phyloP scores from a whole-genome alignment of 1,284 basidiomycete genomes.

The Tilletia indica region DNA sequence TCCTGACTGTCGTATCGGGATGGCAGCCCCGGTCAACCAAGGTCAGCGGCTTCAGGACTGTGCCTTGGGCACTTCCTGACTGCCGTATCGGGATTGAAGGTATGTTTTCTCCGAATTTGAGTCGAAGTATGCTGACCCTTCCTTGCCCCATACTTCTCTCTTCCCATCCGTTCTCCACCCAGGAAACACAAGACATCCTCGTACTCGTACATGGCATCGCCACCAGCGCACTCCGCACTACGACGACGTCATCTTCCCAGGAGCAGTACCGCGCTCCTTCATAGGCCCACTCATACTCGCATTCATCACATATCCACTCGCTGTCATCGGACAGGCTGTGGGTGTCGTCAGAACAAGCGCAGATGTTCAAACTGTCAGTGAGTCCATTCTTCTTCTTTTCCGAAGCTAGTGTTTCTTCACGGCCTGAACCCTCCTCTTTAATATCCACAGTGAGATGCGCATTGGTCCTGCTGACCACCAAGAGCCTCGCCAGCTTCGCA shows the following conservation, averaged over 20 bases:
- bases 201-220: conserved; percentile 71
- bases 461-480: conserved; percentile 69
- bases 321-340: conserved; percentile 56
- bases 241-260: conserved; percentile 85
- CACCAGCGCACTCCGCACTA: conserved; percentile 62
- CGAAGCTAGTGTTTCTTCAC: not conserved
- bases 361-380: conserved; percentile 67
- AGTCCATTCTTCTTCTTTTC: conserved; percentile 41
- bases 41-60: no score
- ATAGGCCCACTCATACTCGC: conserved; percentile 63
- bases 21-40: no score
- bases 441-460: conserved; percentile 67
- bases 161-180: conserved; percentile 92
- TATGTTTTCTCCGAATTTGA: no score
- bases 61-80: no score
- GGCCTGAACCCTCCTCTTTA: not conserved
- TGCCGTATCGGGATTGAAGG: no score
- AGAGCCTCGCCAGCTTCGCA: conserved; percentile 68
- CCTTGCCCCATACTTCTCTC: conserved; percentile 79
- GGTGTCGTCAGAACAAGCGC: conserved; percentile 63
- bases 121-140: no score
- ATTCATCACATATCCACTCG: conserved; percentile 40
- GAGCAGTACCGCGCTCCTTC: conserved; percentile 84
- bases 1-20: no score
- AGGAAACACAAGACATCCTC: conserved; percentile 84